phyloP scores from a whole-genome alignment of 768 basidiomycete species.

The Lentinula raphanica region DNA sequence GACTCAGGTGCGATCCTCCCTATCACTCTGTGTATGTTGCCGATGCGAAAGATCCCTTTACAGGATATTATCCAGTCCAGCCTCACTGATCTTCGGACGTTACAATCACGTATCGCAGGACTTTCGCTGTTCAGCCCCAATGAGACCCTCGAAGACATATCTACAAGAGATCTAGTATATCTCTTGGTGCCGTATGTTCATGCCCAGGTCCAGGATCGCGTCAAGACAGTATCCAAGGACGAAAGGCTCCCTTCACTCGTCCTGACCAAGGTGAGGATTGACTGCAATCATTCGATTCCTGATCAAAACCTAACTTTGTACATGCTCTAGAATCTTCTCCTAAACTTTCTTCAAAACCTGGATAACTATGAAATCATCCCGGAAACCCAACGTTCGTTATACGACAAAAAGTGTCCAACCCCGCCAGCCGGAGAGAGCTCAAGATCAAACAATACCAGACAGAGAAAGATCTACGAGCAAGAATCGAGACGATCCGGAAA shows the following conservation, averaged over 20 bases:
- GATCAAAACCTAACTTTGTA: neutral
- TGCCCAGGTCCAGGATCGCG: conserved; percentile 60
- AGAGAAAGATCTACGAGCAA: conserved; percentile 72
- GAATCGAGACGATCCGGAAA: conserved; percentile 62
- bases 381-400: conserved; percentile 51
- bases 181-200: conserved; percentile 65
- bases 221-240: conserved; percentile 48
- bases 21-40: too few relatives aligned
- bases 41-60: too few relatives aligned
- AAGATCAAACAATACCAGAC: conserved; percentile 90
- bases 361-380: conserved; percentile 67
- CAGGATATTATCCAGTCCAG: conserved; percentile 58
- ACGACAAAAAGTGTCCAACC: conserved; percentile 52
- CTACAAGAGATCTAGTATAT: conserved; percentile 71
- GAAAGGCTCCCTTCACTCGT: conserved; percentile 54
- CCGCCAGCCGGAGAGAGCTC: conserved; percentile 67
- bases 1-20: conserved; percentile 40
- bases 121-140: conserved; percentile 80
- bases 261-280: conserved; percentile 54
- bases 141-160: conserved; percentile 77
- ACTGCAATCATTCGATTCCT: neutral
- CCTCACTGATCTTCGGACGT: conserved; percentile 48
- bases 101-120: conserved; percentile 49
- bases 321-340: conserved; percentile 40
- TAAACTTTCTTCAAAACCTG: conserved; percentile 41